These are phyloP conservation scores for Solanum peruvianum DNA, from an alignment of 257 asterid genomes.

Conservation along the genomic window DNA sequence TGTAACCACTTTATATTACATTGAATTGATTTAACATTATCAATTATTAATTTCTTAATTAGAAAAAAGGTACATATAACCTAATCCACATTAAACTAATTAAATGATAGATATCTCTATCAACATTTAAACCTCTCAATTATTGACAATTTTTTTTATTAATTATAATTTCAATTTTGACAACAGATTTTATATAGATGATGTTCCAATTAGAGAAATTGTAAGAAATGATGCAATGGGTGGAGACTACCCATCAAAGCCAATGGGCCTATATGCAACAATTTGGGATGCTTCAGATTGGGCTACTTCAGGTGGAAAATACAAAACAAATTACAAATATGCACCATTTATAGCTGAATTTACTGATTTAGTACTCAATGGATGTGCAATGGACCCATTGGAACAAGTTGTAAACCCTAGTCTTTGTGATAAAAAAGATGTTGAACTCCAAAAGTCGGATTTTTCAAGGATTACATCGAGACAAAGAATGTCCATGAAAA, in stretches of 20 bases:
- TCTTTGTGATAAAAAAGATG: conserved; percentile 14
- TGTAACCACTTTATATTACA: background rate
- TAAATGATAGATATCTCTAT: background rate
- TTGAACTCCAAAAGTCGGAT: conserved; percentile 21
- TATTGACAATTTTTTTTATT: background rate
- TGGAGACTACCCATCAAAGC: conserved; percentile 81
- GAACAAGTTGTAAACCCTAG: conserved; percentile 36
- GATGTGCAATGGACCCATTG: conserved; percentile 56
- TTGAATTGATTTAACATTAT: background rate
- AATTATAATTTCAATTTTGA: background rate
- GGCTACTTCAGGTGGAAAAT: conserved; percentile 95
- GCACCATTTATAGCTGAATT: conserved; percentile 85
- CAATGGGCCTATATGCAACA: conserved; percentile 85
- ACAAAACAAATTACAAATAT: conserved; percentile 64
- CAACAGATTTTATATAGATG: conserved; percentile 73
- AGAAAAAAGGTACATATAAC: background rate
- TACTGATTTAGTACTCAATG: conserved; percentile 64
- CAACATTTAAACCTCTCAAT: background rate
- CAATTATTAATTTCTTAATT: background rate
- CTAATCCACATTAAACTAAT: background rate
- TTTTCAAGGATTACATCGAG: conserved; percentile 27
- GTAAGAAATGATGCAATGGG: conserved; percentile 57
- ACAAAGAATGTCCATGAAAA: conserved; percentile 53
- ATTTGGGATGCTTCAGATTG: conserved; percentile 97
- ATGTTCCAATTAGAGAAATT: conserved; percentile 71